Evolutionary conservation across 2,329 filamentous ascomycete genomes (phyloP).

Genomic region (Cladosporium phlei): DNA sequence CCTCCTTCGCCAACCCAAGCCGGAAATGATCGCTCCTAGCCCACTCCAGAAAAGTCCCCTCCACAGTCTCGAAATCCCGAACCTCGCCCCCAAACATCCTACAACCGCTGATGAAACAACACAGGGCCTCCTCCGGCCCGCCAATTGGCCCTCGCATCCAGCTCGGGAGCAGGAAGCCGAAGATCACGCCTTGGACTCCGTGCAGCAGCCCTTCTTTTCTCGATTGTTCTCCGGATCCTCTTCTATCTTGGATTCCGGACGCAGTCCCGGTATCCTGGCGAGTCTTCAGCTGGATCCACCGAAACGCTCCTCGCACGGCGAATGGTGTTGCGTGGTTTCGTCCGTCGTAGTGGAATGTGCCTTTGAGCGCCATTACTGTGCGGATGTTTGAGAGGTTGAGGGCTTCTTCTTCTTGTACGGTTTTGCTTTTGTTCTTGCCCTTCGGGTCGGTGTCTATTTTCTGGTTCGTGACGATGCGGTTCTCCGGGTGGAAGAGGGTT

Average conservation of each 20-base stretch:
- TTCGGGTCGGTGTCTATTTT: too few species aligned
- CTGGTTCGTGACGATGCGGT: conserved; percentile 5
- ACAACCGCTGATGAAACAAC: conserved; percentile 6
- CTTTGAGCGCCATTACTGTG: conserved; percentile 7
- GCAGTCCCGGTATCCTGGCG: too few species aligned
- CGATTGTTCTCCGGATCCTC: too few species aligned
- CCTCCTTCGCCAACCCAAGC: neutral
- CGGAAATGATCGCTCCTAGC: conserved; percentile 3
- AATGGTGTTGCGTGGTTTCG: conserved; percentile 3
- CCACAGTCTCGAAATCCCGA: neutral
- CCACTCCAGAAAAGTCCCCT: conserved; percentile 8
- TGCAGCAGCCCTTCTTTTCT: conserved; percentile 1
- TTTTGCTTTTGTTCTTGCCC: neutral
- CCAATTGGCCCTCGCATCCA: conserved; percentile 9
- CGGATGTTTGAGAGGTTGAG: too few species aligned
- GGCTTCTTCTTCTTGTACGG: too few species aligned
- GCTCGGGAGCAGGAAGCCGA: conserved; percentile 5
- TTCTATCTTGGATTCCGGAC: too few species aligned
- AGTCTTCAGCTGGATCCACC: too few species aligned
- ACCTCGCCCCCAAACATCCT: conserved; percentile 4
- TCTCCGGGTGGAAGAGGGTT: conserved; percentile 4
- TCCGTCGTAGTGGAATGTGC: neutral
- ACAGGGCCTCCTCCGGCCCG: neutral
- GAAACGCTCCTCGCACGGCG: conserved; percentile 7
- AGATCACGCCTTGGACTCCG: conserved; percentile 6